These are phyloP conservation scores for Cladophialophora chaetospira DNA, from an alignment of 2,329 filamentous ascomycete species.

Conservation along the genomic window DNA sequence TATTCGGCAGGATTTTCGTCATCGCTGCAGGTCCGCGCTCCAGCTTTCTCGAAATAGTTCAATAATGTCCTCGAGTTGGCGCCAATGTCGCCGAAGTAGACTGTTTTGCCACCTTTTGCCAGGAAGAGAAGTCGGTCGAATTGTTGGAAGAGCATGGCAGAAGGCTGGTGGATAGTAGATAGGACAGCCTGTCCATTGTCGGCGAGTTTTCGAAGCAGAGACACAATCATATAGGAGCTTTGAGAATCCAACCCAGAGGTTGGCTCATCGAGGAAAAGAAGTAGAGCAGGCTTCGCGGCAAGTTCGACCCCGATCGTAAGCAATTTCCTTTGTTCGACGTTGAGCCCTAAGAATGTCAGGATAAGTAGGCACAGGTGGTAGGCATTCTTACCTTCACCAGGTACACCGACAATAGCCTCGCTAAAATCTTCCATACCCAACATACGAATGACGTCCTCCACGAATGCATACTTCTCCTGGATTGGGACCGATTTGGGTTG, in stretches of 20 bases:
- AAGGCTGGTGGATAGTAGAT: conserved; percentile 60
- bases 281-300: conserved; percentile 65
- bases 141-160: conserved; percentile 53
- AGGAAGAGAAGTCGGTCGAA: conserved; percentile 77
- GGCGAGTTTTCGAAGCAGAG: conserved; percentile 64
- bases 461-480: conserved; percentile 80
- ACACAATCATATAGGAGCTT: conserved; percentile 63
- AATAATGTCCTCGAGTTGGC: conserved; percentile 60
- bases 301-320: conserved; percentile 91
- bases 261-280: conserved; percentile 73
- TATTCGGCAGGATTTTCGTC: conserved; percentile 74
- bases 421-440: conserved; percentile 68
- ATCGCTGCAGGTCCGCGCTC: conserved; percentile 60
- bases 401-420: conserved; percentile 63
- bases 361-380: neutral
- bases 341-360: conserved; percentile 55
- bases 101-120: conserved; percentile 71
- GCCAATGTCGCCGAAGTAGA: conserved; percentile 77
- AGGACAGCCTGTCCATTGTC: conserved; percentile 54
- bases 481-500: conserved; percentile 71
- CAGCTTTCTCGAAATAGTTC: conserved; percentile 71
- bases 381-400: conserved; percentile 51
- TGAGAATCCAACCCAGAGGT: conserved; percentile 64
- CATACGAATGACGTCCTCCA: conserved; percentile 85
- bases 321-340: conserved; percentile 67